Conservation (phyloP, 257 asterid genomes). For the Rhazya stricta region DNA sequence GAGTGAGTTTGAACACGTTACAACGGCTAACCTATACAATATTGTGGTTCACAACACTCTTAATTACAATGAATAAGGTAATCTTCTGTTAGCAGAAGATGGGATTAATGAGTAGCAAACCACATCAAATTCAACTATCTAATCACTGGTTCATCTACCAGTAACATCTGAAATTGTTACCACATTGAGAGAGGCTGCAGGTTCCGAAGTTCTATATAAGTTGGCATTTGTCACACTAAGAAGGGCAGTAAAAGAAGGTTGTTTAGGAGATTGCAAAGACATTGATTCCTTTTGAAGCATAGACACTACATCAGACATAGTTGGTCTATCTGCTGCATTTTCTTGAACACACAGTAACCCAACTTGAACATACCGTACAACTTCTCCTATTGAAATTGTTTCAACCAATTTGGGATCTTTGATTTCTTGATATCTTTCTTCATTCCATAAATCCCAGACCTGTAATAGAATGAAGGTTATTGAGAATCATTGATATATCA, state of each 20-base stretch:
- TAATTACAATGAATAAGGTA: no score
- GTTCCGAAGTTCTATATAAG: no score
- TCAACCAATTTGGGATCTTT: neutral
- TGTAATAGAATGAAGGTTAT: neutral
- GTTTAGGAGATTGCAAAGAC: neutral
- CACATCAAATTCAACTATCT: no score
- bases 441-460: slow-evolving; percentile 6
- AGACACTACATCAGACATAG: neutral
- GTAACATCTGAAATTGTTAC: neutral
- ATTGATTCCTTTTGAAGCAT: neutral
- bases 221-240: neutral
- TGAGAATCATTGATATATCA: neutral
- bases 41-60: no score
- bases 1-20: no score
- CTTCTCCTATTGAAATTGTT: neutral
- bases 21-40: no score
- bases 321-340: slow-evolving; percentile 13
- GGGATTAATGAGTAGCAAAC: no score
- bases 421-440: neutral
- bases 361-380: slow-evolving; percentile 1
- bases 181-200: neutral
- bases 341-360: slow-evolving; percentile 1
- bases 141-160: neutral
- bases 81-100: no score
- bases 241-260: neutral